Conservation (phyloP, 768 basidiomycete genomes). For the Lactarius evosmus region DNA sequence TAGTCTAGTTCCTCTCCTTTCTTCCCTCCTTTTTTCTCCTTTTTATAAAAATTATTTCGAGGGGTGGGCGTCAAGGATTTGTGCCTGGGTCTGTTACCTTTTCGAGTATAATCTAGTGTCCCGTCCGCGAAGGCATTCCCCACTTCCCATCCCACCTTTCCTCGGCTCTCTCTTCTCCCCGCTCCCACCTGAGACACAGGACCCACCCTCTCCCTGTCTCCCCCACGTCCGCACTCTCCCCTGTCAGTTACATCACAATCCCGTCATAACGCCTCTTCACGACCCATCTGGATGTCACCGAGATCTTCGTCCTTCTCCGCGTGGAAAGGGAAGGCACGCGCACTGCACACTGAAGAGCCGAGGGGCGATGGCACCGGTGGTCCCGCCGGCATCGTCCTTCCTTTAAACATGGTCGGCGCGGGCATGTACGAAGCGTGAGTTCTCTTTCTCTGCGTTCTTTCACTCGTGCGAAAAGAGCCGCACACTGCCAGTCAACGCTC, state of each 20-base stretch:
- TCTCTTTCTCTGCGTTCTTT: neutral
- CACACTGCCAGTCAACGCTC: neutral
- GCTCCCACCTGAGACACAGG: neutral
- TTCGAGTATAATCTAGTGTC: conserved; percentile 2
- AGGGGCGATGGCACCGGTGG: conserved; percentile 46
- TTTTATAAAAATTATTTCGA: neutral
- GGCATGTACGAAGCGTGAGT: conserved; percentile 62
- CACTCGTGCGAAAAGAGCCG: conserved; percentile 9
- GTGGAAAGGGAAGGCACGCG: conserved; percentile 32
- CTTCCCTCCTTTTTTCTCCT: neutral
- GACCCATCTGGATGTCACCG: conserved; percentile 8
- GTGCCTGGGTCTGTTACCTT: neutral
- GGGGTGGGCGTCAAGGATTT: neutral
- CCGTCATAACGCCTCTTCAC: conserved; percentile 1
- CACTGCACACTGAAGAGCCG: neutral
- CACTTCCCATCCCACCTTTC: neutral
- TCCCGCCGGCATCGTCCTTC: conserved; percentile 54
- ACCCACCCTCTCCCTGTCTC: neutral
- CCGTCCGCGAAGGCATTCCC: neutral
- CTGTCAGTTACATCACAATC: neutral
- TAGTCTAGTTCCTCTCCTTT: neutral
- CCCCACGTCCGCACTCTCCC: neutral
- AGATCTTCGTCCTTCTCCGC: neutral
- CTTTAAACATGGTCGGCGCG: conserved; percentile 51
- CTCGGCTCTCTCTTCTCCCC: neutral